Evolutionary conservation across 2,329 filamentous ascomycete species (phyloP).

Genomic region (Colletotrichum sp.): DNA sequence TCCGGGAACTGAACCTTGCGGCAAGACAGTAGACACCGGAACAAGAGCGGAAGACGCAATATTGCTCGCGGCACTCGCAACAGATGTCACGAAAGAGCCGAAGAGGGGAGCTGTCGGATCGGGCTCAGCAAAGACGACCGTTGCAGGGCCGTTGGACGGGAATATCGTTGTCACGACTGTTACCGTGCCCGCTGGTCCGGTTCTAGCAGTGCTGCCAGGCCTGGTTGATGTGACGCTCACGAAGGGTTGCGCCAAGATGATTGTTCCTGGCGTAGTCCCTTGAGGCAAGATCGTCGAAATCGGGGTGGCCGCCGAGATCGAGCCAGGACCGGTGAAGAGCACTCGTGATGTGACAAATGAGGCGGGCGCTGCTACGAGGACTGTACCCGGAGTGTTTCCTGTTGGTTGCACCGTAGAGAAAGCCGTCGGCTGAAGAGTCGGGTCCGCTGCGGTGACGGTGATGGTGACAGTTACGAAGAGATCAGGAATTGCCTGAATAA

Average conservation of each 20-base stretch:
- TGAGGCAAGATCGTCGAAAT: slow-evolving; percentile 8
- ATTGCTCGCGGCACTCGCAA: not conserved
- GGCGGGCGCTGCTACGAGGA: not conserved
- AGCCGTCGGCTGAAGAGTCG: not conserved
- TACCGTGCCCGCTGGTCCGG: not conserved
- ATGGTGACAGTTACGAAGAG: not conserved
- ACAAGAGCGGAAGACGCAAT: not conserved
- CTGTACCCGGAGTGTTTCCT: not conserved
- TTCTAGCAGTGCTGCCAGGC: too few relatives aligned
- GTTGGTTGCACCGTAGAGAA: not conserved
- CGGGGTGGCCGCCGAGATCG: not conserved
- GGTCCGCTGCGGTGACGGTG: not conserved
- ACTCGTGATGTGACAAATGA: not conserved
- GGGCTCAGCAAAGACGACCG: not conserved
- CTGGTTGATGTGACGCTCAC: not conserved
- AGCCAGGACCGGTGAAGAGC: not conserved
- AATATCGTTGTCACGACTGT: not conserved
- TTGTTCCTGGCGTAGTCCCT: not conserved
- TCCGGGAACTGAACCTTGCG: not conserved
- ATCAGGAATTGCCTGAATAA: not conserved
- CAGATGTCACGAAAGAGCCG: not conserved
- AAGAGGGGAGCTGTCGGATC: not conserved
- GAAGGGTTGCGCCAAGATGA: slow-evolving; percentile 1
- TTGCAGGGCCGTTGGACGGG: not conserved
- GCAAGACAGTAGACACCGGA: not conserved